Base-by-base conservation (phyloP, 129 eudicot species). In the Heracleum sosnowskyi region DNA sequence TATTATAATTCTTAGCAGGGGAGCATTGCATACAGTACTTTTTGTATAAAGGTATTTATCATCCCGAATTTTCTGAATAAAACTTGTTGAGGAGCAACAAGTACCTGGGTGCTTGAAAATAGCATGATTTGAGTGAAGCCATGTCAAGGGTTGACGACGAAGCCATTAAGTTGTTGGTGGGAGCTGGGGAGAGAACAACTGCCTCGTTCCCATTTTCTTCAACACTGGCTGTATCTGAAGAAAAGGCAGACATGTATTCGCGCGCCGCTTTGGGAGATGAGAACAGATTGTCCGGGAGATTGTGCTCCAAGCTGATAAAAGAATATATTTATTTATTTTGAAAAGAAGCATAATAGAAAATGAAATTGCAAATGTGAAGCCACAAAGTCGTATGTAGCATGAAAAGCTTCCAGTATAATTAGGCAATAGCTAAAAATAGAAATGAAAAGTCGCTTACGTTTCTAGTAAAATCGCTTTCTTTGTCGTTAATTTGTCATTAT, bases 281-380 rank as follows among this genome's bases (percentile, higher is more conserved):
- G 51, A 92, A 92, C 55, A 92, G 91, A 77, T 86, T 90, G 53
- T 92, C 97, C 1, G 97, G 97, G 47, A 92, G 96, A 83, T 88
- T 86, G 85, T 88, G 93, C 82, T 87, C 93, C 87, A 84, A 83
- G 81, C 97, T 92, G 78, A 76, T 81, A 51, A 60, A 11, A 16
- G 62, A 82, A 47, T 26, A 80, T 40, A 62, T 0, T 26, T 18
- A 12, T 9, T 16, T 36, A 63, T n/a, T 16, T n/a, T 26, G 17
- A 35, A 3, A 72, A 26, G 33, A 22, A 72, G 28, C 35, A 72
- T 70, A 13, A 12, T 28, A 63, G 36, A 13, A 66, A 31, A 66
- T 13, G 7, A 7, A 31, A 66, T 13, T 4, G 37, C 15, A 31
- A 66, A 33, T 62, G 35, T 62, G 17, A 10, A 62, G 34, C 69